Evolutionary conservation across 768 basidiomycete species (phyloP), one percentile per base, ranked within the genome.

Genomic region (Leccinum broughii): DNA sequence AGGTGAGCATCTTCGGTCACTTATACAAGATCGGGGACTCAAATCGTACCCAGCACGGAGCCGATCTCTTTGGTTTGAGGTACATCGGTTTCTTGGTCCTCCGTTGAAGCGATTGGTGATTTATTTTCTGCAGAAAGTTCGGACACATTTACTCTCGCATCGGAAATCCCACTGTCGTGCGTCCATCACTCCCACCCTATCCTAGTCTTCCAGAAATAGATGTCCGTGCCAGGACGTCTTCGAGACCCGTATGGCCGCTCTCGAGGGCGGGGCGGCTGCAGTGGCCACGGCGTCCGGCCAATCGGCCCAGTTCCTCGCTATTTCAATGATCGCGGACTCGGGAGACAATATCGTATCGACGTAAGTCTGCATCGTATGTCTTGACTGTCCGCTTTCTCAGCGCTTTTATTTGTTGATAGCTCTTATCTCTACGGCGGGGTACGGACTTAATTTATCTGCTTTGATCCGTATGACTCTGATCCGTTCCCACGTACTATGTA

Each of bases 331-430:
- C 17, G 82, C 84, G 1, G 64, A 72, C 15, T 55, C 75, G 1
- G 87, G 88, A 1, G 88, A 89, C 66, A 89, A 90, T 62, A 85
- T 90, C 55, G 79, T 89, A 3, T 78, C 83, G 1, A 81, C 83
- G 83, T 83, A 54, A 64, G 78, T 73, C 7, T 14, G 14, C 15
- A 8, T 37, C 7, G 24, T 22, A 24, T 7, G 4, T 28, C 37
- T 26, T 8, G 6, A 50, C 6, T 4, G 1, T 49, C 22, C n/a
- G 6, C 11, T 41, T 54, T 30, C 46, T 54, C 11, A 54, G 22
- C 17, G 4, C 6, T 11, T 54, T 22, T 14, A 7, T 22, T 15
- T 2, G 1, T 13, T 1, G 1, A 13, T 28, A 85, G 82, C 0
- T 79, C 83, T 1, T 80, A 76, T 56, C 73, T 87, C 7, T 86